Evolutionary conservation across 2,329 filamentous ascomycete species (phyloP).

Genomic region (Alternaria triticimaculans): DNA sequence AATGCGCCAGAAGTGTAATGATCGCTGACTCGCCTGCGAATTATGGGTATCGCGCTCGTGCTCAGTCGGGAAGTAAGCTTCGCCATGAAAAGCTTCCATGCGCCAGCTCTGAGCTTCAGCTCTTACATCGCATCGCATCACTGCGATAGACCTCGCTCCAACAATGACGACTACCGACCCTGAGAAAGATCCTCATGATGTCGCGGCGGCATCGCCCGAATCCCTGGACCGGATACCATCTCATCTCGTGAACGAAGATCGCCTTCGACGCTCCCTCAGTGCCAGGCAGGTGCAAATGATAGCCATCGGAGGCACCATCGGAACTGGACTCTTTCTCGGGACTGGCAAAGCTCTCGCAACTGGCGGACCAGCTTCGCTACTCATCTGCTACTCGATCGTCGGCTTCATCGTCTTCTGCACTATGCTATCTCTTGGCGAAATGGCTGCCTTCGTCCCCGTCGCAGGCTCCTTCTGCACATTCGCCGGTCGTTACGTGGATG

Average conservation of each 20-base stretch:
- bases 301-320: slow-evolving; percentile 66
- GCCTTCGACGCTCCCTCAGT: slow-evolving; percentile 32
- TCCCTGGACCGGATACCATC: slow-evolving; percentile 12
- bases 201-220: slow-evolving; percentile 15
- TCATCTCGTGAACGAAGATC: slow-evolving; percentile 32
- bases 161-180: slow-evolving; percentile 20
- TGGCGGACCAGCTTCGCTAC: slow-evolving; percentile 48
- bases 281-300: slow-evolving; percentile 67
- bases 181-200: slow-evolving; percentile 22
- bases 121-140: not conserved
- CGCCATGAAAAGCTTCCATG: slow-evolving; percentile 31
- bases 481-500: slow-evolving; percentile 56
- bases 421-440: slow-evolving; percentile 48
- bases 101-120: slow-evolving; percentile 7
- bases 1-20: slow-evolving; percentile 1
- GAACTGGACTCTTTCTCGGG: slow-evolving; percentile 66
- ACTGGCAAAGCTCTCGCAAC: slow-evolving; percentile 61
- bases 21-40: slow-evolving; percentile 12
- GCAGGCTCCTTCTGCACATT: slow-evolving; percentile 41
- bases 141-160: not conserved
- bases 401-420: slow-evolving; percentile 41
- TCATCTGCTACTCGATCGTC: slow-evolving; percentile 49
- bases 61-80: slow-evolving; percentile 15
- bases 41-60: slow-evolving; percentile 1
- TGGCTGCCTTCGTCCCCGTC: slow-evolving; percentile 48